Conservation (phyloP, 2,329 filamentous ascomycete genomes). For the Epichloe baconii region DNA sequence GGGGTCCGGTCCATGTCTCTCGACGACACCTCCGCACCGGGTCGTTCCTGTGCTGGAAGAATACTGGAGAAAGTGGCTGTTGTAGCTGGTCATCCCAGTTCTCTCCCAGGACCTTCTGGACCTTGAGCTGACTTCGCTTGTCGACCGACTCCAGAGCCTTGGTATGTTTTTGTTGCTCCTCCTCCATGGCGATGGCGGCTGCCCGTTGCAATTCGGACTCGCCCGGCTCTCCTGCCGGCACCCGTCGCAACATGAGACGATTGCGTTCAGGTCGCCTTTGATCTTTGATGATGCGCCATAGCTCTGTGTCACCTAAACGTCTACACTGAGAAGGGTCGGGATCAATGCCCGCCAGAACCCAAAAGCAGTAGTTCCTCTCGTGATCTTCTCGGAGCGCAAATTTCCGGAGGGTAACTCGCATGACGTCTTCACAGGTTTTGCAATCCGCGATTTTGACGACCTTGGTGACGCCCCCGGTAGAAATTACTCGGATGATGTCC, state of each 20-base stretch:
- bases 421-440: constrained; percentile 83
- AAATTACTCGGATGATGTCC: constrained; percentile 85
- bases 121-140: constrained; percentile 71
- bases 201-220: constrained; percentile 76
- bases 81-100: constrained; percentile 68
- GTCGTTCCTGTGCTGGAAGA: constrained; percentile 55
- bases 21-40: constrained; percentile 42
- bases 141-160: constrained; percentile 51
- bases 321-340: constrained; percentile 71
- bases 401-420: constrained; percentile 78
- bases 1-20: constrained; percentile 45
- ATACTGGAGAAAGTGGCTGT: constrained; percentile 75
- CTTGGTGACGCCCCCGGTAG: constrained; percentile 79
- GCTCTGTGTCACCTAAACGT: constrained; percentile 70
- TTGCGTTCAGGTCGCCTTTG: constrained; percentile 75
- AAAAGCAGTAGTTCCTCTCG: constrained; percentile 93
- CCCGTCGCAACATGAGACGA: constrained; percentile 78
- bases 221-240: constrained; percentile 84
- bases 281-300: constrained; percentile 85
- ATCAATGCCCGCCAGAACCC: constrained; percentile 75
- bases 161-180: constrained; percentile 60
- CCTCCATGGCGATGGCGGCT: constrained; percentile 78
- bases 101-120: constrained; percentile 81
- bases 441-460: constrained; percentile 89
- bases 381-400: constrained; percentile 81